Percentiles rank a stretch among this genome's conserved stretches.
These are phyloP conservation scores for Ceratocystis variospora DNA, from an alignment of 2,329 filamentous ascomycete genomes.

Conservation along the genomic window DNA sequence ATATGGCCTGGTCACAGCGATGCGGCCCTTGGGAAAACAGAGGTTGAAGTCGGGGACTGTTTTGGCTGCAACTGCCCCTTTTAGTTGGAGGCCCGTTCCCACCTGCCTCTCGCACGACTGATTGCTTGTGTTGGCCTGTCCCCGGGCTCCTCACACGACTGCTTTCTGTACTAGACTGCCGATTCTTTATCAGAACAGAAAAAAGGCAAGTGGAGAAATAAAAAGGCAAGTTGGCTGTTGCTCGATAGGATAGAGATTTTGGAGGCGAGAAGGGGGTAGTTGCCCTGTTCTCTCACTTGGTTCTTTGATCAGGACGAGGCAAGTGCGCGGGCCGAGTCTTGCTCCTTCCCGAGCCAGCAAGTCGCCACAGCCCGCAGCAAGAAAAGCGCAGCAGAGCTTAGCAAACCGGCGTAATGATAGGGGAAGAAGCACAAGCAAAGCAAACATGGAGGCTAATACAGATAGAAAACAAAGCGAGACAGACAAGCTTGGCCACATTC, in stretches of 20 bases:
- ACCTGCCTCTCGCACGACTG: background rate
- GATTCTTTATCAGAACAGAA: too few species aligned
- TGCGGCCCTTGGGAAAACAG: background rate
- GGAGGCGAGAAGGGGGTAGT: background rate
- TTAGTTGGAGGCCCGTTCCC: background rate
- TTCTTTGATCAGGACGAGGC: background rate
- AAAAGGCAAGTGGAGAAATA: background rate
- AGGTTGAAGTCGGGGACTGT: background rate
- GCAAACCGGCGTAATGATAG: background rate
- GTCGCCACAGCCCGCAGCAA: background rate
- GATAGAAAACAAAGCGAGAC: background rate
- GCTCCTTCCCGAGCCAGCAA: background rate
- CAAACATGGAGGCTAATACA: too few species aligned
- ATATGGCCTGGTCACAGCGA: too few species aligned
- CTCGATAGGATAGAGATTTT: background rate
- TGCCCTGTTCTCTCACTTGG: background rate
- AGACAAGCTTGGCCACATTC: background rate
- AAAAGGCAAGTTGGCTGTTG: background rate
- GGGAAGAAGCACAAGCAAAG: too few species aligned
- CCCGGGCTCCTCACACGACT: background rate
- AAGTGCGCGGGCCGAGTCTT: constrained; percentile 5
- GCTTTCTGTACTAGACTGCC: too few species aligned
- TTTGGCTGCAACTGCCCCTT: background rate
- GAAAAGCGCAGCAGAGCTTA: background rate
- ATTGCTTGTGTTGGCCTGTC: background rate